Conservation (phyloP, 164 flowering plant species). For the Vitis rupestris region DNA sequence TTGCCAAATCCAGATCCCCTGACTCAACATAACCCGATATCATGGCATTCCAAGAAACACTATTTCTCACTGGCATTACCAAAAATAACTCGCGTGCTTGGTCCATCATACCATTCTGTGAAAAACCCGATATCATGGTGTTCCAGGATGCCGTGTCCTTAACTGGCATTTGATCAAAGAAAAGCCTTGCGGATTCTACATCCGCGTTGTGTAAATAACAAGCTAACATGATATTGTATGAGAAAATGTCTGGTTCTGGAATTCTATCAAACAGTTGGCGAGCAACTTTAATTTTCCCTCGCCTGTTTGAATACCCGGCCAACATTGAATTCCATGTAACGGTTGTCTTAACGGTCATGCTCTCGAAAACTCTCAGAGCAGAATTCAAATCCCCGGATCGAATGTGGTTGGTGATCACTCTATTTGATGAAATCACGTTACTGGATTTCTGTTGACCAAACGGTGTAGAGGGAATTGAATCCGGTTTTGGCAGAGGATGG, state of each 20-base stretch:
- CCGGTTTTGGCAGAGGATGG: slow-evolving; percentile 2
- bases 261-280: slow-evolving; percentile 41
- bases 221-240: slow-evolving; percentile 41
- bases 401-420: slow-evolving; percentile 24
- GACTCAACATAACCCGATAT: slow-evolving; percentile 42
- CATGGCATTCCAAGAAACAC: slow-evolving; percentile 52
- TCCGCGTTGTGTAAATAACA: slow-evolving; percentile 32
- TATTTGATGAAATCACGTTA: slow-evolving; percentile 29
- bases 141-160: slow-evolving; percentile 49
- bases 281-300: slow-evolving; percentile 35
- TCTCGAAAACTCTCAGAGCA: slow-evolving; percentile 30
- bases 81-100: slow-evolving; percentile 32
- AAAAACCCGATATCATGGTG: slow-evolving; percentile 45
- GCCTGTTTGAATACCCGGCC: slow-evolving; percentile 21
- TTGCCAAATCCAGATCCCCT: slow-evolving; percentile 34
- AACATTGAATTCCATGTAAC: slow-evolving; percentile 46
- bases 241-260: slow-evolving; percentile 44
- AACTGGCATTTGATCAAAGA: slow-evolving; percentile 33
- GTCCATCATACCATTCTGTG: slow-evolving; percentile 26
- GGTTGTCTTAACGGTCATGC: slow-evolving; percentile 31
- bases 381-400: slow-evolving; percentile 36
- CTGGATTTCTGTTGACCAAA: neutral
- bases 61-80: slow-evolving; percentile 37
- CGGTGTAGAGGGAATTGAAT: slow-evolving; percentile 13
- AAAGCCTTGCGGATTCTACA: slow-evolving; percentile 19